phyloP scores from a whole-genome alignment of 2,329 filamentous ascomycete species.

The Dothistroma septosporum region DNA sequence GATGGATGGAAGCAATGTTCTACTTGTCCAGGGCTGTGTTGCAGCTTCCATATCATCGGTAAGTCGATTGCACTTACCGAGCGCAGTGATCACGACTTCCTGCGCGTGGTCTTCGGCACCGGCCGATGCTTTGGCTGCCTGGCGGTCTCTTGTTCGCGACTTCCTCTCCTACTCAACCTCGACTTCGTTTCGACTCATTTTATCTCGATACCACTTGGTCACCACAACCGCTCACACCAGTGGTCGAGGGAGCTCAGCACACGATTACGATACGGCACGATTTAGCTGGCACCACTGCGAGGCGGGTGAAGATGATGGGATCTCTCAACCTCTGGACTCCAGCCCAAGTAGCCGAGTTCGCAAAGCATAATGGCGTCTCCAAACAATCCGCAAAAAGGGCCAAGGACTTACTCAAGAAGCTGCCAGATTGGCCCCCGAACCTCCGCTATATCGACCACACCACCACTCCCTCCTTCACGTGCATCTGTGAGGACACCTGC shows the following conservation, averaged over 20 bases:
- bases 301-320: not conserved
- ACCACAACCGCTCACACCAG: not conserved
- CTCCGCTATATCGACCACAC: not conserved
- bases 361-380: not conserved
- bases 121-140: not conserved
- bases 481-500: not conserved
- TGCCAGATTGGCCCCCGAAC: not conserved
- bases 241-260: not conserved
- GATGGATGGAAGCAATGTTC: not conserved
- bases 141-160: not conserved
- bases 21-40: not conserved
- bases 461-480: not conserved
- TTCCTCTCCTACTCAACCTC: not conserved
- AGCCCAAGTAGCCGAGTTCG: not conserved
- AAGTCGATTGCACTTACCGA: no score
- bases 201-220: not conserved
- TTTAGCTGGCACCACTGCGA: not conserved
- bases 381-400: not conserved
- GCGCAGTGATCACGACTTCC: not conserved
- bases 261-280: not conserved
- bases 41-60: not conserved
- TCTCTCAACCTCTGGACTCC: not conserved
- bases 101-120: not conserved
- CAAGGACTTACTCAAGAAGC: not conserved
- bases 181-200: not conserved